A percentile compares a stretch with the other conserved stretches of the same genome.
Evolutionary conservation across 2,329 filamentous ascomycete species (phyloP).

Genomic region (Colletotrichum chrysophilum): DNA sequence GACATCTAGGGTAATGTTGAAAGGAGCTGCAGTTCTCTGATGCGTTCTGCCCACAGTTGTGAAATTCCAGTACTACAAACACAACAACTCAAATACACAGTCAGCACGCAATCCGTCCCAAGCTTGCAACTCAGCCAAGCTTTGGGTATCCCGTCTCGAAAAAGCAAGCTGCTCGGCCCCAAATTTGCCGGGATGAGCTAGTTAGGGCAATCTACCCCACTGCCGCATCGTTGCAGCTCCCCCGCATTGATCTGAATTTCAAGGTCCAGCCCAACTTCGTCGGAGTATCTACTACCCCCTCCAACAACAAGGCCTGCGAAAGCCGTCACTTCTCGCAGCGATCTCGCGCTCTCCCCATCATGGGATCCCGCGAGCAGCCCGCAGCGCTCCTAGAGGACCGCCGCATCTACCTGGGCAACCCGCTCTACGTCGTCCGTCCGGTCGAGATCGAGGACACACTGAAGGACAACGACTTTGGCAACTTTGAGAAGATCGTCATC

Average conservation of each 20-base stretch:
- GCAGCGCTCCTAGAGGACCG: conserved; percentile 28
- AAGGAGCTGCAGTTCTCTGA: neutral
- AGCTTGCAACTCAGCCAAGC: neutral
- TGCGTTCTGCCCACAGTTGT: too few relatives aligned
- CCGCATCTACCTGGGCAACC: conserved; percentile 69
- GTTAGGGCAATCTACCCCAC: neutral
- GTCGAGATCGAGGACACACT: conserved; percentile 67
- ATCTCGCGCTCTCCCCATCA: neutral
- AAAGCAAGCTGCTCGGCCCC: neutral
- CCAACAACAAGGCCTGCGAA: neutral
- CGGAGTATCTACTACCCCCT: rapidly evolving
- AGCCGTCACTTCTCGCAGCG: neutral
- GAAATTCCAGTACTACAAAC: neutral
- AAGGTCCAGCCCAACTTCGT: neutral
- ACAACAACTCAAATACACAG: neutral
- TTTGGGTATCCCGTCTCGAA: neutral
- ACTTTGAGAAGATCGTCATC: conserved; percentile 65
- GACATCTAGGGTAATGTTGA: too few relatives aligned
- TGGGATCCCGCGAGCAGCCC: neutral
- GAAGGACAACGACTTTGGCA: conserved; percentile 41
- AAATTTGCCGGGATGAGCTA: neutral
- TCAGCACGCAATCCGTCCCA: neutral
- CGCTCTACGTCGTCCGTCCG: conserved; percentile 57
- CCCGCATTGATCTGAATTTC: neutral
- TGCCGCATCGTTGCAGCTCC: neutral